phyloP scores from a whole-genome alignment of 352 stramenopile species.

The Pythium rhizo-oryzae region DNA sequence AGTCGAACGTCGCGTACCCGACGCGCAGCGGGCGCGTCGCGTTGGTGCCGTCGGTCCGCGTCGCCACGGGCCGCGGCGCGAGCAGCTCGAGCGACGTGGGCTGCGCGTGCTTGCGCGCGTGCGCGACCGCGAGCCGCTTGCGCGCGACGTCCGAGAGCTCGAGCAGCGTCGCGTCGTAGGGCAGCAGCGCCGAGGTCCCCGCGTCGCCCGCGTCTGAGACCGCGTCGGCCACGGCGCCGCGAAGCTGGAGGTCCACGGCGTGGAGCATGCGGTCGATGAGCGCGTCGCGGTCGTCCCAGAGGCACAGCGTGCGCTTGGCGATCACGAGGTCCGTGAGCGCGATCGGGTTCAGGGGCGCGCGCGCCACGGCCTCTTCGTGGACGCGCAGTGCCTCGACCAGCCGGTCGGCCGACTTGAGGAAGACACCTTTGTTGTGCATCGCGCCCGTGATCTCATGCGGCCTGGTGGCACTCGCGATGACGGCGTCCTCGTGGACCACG shows the following conservation, averaged over 20 bases:
- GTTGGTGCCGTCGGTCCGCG: neutral
- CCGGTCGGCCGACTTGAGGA: slow-evolving; percentile 53
- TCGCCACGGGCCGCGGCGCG: slow-evolving; percentile 3
- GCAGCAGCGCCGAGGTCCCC: slow-evolving; percentile 38
- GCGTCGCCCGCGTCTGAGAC: too few relatives aligned
- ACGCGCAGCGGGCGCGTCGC: slow-evolving; percentile 46
- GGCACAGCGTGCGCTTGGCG: slow-evolving; percentile 53
- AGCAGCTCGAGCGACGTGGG: slow-evolving; percentile 37
- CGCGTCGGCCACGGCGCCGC: too few relatives aligned
- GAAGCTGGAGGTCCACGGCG: slow-evolving; percentile 30
- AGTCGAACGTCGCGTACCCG: slow-evolving; percentile 91
- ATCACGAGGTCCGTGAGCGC: slow-evolving; percentile 58
- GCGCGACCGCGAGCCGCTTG: slow-evolving; percentile 43
- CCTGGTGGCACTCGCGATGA: slow-evolving; percentile 32
- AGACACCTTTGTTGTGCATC: slow-evolving; percentile 78
- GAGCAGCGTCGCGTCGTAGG: slow-evolving; percentile 77
- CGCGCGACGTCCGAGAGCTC: slow-evolving; percentile 50
- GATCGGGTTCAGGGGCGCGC: slow-evolving; percentile 39
- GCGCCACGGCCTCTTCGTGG: slow-evolving; percentile 44
- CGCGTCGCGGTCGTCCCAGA: slow-evolving; percentile 55
- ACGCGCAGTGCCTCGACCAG: slow-evolving; percentile 42
- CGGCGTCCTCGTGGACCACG: slow-evolving; percentile 46
- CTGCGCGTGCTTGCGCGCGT: slow-evolving; percentile 42
- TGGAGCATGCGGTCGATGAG: slow-evolving; percentile 49
- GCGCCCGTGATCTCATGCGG: slow-evolving; percentile 28